Base-by-base conservation (phyloP, 2,329 filamentous ascomycete genomes). In the Aschersonia sp. region DNA sequence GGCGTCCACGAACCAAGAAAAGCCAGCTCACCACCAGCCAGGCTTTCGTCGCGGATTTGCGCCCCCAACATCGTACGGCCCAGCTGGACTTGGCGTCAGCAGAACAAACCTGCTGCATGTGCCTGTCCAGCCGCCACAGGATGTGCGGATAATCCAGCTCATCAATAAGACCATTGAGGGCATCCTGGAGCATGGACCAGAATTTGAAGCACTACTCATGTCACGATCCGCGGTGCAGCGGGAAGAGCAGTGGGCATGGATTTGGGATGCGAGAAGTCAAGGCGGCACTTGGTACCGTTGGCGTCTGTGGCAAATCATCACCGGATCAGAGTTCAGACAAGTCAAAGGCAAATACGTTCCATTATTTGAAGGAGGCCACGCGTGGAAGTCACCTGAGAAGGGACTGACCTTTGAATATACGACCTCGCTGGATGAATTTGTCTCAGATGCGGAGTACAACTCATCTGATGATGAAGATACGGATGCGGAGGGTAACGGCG, bases 191-290 rank as follows among this genome's bases (percentile, higher is more conserved):
- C 79, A 92, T 54, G 88, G 89, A 0, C 79, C 86, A 0, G 87
- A 92, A 58, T 94, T 95, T 51, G 92, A 98, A 64, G 88, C 89
- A 5, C 70, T 94, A 2, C 73, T 98, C 6, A 97, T 97, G 92
- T 83, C 82, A 45, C 74, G 86, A 14, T 78, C 84, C 0, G 80
- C 88, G 47, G 84, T 97, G 1, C 87, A 94, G 60, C 76, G 74
- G 41, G 86, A 95, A 50, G 86, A 94, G 62, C 88, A 83, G 54
- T 97, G 90, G 81, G 84, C 88, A 0, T 98, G 89, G 85, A 71
- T 98, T 5, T 98, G 87, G 82, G 84, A 97, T 61, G 76, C 88
- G 22, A 76, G 81, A 53, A 89, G 81, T 57, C 71, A 74, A 52
- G 88, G 80, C 30, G 90, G 84, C 12, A 77, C 94, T 12, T 98